Base-by-base conservation (phyloP, 108 stramenopile genomes). In the Cyclotella choctawhatcheeana region DNA sequence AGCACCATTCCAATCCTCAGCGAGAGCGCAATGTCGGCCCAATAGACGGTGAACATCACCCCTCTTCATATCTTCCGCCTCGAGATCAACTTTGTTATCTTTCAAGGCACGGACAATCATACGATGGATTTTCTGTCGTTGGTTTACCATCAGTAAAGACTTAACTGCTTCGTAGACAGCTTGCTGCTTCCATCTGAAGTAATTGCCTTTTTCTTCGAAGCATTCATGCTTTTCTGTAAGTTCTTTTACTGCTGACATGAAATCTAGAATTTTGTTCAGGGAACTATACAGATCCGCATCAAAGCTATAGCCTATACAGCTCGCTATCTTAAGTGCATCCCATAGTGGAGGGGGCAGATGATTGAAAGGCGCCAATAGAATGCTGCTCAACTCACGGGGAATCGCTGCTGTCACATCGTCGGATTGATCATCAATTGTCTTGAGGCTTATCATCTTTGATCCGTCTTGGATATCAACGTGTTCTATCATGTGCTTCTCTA, bases 311-410 rank as follows among this genome's bases (percentile, higher is more conserved):
- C 83, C 83, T 54, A 84, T 81, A 50, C 79, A 81, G 48, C 83
- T 81, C 14, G 83, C 83, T 34, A 84, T 79, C 58, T 84, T 84
- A 45, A 84, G 43, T 8, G 76, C 63, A 69, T 84, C 83, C 77
- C 79, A 76, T 6, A 84, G 65, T 26, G 75, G 74, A 40, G 80
- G 80, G 43, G 80, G 34, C 1, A 81, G 80, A 29, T 81, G 48
- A 40, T 81, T 81, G 45, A 76, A 81, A 33, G 80, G 69, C 18
- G 80, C 69, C 30, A 81, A 48, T 50, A 81, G 69, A 32, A 81
- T 81, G 45, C 63, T 81, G 54, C 80, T 81, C 62, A 81, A 32
- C 70, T 81, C 80, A 43, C 80, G 68, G 33, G 80, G 80, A 14
- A 81, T 81, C 0, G 72, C 72, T 33, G 66, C 60, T 34, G 73